Percentiles rank a stretch among this genome's conserved stretches.
Evolutionary conservation across 2,329 filamentous ascomycete genomes (phyloP).

Genomic region (Monilinia polystroma): DNA sequence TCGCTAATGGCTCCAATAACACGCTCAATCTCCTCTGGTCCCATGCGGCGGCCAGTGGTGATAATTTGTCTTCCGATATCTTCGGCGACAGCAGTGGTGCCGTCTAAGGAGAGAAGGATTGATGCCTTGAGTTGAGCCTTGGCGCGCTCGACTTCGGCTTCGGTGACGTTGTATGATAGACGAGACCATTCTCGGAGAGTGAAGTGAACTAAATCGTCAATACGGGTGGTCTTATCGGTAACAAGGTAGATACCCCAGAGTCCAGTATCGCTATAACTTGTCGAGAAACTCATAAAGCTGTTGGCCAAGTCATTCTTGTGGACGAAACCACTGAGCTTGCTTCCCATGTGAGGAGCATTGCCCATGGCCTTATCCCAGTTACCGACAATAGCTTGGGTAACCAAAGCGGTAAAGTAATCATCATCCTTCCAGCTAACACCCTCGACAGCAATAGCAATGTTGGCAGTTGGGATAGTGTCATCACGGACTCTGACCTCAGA

Average conservation of each 20-base stretch:
- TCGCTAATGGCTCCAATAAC: slow-evolving; percentile 85
- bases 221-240: slow-evolving; percentile 78
- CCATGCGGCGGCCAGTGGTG: slow-evolving; percentile 90
- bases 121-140: slow-evolving; percentile 99
- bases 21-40: slow-evolving; percentile 90
- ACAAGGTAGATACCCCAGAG: slow-evolving; percentile 99
- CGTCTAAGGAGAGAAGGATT: slow-evolving; percentile 93
- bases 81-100: slow-evolving; percentile 94
- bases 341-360: slow-evolving; percentile 93
- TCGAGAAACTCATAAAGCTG: slow-evolving; percentile 99
- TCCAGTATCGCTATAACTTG: slow-evolving; percentile 98
- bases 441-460: slow-evolving; percentile 98
- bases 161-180: slow-evolving; percentile 81
- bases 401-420: slow-evolving; percentile 97
- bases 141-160: slow-evolving; percentile 93
- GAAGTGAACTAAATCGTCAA: slow-evolving; percentile 98
- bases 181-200: slow-evolving; percentile 97
- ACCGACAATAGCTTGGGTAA: slow-evolving; percentile 96
- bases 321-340: slow-evolving; percentile 94
- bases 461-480: slow-evolving; percentile 91
- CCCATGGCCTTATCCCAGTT: slow-evolving; percentile 99
- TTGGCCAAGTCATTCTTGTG: slow-evolving; percentile 95
- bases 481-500: slow-evolving; percentile 95
- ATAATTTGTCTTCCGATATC: slow-evolving; percentile 98
- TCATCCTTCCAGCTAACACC: slow-evolving; percentile 99